Evolutionary conservation across 306 rosid species (phyloP).

Genomic region (Gillenia trifoliata): DNA sequence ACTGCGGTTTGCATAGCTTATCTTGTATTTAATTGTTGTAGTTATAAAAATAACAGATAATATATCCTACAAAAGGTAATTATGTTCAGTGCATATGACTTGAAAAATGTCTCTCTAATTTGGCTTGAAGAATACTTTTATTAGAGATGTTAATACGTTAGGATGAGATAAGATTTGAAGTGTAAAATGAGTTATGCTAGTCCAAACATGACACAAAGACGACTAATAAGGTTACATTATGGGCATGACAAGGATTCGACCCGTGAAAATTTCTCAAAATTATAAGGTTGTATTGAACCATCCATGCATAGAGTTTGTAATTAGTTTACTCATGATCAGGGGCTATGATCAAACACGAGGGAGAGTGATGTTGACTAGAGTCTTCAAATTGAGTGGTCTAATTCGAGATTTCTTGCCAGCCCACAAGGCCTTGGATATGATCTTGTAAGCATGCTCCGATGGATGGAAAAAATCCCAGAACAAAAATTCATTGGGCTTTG

Average conservation of each 20-base stretch:
- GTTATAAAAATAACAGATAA: neutral
- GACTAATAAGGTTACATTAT: too few species aligned
- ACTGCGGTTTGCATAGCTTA: neutral
- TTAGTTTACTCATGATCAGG: neutral
- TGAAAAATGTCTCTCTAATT: neutral
- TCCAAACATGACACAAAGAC: too few species aligned
- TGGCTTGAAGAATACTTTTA: neutral
- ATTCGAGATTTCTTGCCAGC: conserved; percentile 11
- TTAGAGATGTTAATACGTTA: neutral
- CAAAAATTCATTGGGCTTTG: conserved; percentile 22
- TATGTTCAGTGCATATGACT: neutral
- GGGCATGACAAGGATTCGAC: neutral
- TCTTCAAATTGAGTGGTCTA: conserved; percentile 28
- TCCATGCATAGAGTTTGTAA: too few species aligned
- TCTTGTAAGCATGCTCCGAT: conserved; percentile 28
- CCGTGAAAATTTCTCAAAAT: neutral
- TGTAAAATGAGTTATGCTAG: neutral
- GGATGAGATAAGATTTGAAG: neutral
- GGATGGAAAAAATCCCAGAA: conserved; percentile 44
- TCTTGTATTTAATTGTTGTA: neutral
- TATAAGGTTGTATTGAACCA: neutral
- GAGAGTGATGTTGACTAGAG: conserved; percentile 14
- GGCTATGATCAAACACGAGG: neutral
- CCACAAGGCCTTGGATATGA: conserved; percentile 35
- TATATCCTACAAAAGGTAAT: too few species aligned